Percentiles rank a stretch among this genome's conserved stretches.
Evolutionary conservation across 768 basidiomycete species (phyloP).

Genomic region (Hericium rajendrae): DNA sequence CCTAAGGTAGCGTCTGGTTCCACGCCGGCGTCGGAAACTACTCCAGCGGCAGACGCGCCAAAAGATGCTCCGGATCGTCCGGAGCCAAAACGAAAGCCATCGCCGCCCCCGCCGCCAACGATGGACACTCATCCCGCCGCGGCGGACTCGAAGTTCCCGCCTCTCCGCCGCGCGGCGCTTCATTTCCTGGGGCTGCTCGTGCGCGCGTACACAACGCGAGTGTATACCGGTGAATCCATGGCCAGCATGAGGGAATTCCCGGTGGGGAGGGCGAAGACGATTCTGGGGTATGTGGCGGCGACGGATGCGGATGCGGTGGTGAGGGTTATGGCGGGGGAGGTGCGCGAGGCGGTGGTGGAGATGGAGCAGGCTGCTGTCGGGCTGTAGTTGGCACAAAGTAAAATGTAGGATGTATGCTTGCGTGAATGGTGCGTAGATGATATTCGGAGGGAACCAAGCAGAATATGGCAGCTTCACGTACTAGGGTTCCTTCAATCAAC

Average conservation of each 20-base stretch:
- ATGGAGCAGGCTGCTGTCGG: conserved; percentile 6
- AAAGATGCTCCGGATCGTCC: conserved; percentile 10
- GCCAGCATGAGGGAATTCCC: conserved; percentile 5
- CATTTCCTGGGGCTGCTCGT: conserved; percentile 68
- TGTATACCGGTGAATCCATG: conserved; percentile 30
- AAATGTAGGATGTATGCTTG: too few species aligned
- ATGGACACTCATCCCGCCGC: conserved; percentile 54
- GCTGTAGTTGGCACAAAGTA: background rate
- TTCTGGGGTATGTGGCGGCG: conserved; percentile 11
- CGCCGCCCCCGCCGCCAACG: conserved; percentile 12
- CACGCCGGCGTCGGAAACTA: background rate
- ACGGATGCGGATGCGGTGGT: conserved; percentile 11
- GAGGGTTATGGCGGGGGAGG: conserved; percentile 13
- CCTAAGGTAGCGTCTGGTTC: background rate
- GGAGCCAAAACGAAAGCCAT: too few species aligned
- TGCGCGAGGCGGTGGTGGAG: conserved; percentile 7
- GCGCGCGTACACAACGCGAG: conserved; percentile 42
- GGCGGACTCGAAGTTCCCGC: conserved; percentile 56
- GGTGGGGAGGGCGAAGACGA: conserved; percentile 2
- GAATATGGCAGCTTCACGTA: too few species aligned
- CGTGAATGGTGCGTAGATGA: too few species aligned
- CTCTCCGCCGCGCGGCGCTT: conserved; percentile 78
- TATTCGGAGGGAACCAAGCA: too few species aligned
- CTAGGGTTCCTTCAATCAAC: too few species aligned
- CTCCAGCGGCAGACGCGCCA: conserved; percentile 2